Evolutionary conservation across 1,139 yeast species (phyloP), one percentile per base, ranked within the genome.

Genomic region (Meyerozyma carpophila): DNA sequence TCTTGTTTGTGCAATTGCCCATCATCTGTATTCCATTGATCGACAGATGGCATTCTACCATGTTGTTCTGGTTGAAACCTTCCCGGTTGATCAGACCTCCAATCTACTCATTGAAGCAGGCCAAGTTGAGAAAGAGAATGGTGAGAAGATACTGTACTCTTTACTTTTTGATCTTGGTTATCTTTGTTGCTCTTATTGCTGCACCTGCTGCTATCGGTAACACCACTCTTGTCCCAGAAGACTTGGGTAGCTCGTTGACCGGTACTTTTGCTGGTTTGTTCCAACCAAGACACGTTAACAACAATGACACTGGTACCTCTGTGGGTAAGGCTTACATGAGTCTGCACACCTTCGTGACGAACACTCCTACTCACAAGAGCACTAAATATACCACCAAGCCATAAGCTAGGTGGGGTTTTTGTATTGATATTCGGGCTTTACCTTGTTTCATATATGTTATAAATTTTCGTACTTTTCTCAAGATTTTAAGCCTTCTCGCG

Each of bases 51-150:
- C 99, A 93, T 72, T 91, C 98, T 40, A 86, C 91, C 70, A 84
- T 93, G 93, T 79, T 93, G 70, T 93, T 93, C 83, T 93, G 99
- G 99, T 84, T 93, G 71, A 88, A 90, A 68, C 98, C 98, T 50
- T 84, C 95, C 49, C 85, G 95, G 73, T 96, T 93, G 75, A 93
- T 93, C 62, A 88, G 99, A 70, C 98, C 98, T 53, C 99, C 98
- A 57, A 93, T 94, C 63, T 94, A 89, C 73, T 90, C 98, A 14
- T 77, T 93, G 74, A 93, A 94, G 73, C 98, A 94, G 73, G 94
- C 95, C 53, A 85, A 91, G 73, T 83, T 94, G 66, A 87, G 99
- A 76, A 91, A 88, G 86, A 84, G 98, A 74, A 93, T 94, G 96
- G 97, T 94, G 40, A 84, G 89, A 71, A 90, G 90, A 73, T 94